Evolutionary conservation across 2,329 filamentous ascomycete genomes (phyloP).

Genomic region (Colletotrichum caudatum): DNA sequence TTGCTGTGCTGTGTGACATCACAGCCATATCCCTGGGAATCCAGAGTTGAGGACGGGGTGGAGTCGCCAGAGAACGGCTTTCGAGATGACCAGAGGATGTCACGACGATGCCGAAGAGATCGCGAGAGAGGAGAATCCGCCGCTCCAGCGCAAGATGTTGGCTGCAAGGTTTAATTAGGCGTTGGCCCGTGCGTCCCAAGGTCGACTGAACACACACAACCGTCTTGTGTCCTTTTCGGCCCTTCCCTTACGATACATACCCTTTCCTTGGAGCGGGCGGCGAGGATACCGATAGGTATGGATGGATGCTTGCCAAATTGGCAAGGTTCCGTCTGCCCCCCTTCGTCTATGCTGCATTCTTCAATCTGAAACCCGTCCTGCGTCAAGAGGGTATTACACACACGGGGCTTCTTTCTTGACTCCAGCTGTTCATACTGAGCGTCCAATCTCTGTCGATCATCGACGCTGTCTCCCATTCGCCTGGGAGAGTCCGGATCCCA

Average conservation of each 20-base stretch:
- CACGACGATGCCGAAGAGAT: slow-evolving; percentile 29
- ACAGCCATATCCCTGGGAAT: too few species aligned
- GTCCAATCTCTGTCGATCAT: not conserved
- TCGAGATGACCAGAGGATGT: not conserved
- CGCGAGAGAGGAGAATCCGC: slow-evolving; percentile 17
- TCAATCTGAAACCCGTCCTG: slow-evolving; percentile 42
- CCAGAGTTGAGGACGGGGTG: not conserved
- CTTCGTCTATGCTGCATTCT: not conserved
- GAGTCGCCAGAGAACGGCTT: not conserved
- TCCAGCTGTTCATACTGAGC: not conserved
- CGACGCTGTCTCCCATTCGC: slow-evolving; percentile 1
- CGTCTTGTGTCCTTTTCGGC: not conserved
- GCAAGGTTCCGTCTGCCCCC: slow-evolving; percentile 4
- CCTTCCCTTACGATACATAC: not conserved
- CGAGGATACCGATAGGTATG: not conserved
- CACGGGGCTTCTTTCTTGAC: slow-evolving; percentile 29
- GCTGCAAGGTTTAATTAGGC: slow-evolving; percentile 39
- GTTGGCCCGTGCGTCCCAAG: slow-evolving; percentile 32
- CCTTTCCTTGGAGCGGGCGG: not conserved
- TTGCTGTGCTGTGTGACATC: not conserved
- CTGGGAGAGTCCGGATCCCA: slow-evolving; percentile 7
- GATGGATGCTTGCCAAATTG: slow-evolving; percentile 1
- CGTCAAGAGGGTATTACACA: slow-evolving; percentile 37
- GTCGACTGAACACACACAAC: slow-evolving; percentile 1
- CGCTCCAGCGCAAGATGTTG: slow-evolving; percentile 12